Evolutionary conservation across 441 rosid genomes (phyloP).

Genomic region (Viola pubescens): DNA sequence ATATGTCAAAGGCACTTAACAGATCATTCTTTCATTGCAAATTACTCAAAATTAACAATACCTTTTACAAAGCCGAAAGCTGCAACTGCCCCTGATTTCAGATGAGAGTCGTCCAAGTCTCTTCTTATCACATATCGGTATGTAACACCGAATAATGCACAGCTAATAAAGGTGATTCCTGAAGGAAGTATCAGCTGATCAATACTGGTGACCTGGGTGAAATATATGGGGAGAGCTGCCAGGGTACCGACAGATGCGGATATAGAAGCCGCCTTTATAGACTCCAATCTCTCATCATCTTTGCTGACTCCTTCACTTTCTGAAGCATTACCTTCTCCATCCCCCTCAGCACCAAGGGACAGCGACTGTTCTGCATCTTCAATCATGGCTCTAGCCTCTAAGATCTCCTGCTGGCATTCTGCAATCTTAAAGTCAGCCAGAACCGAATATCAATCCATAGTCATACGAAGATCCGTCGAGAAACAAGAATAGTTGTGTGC

Average conservation of each 20-base stretch:
- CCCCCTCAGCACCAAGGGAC: conserved; percentile 18
- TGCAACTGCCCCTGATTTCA: conserved; percentile 67
- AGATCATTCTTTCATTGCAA: background rate
- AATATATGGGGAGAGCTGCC: conserved; percentile 54
- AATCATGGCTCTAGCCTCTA: conserved; percentile 65
- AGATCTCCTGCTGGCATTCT: conserved; percentile 67
- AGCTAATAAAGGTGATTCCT: conserved; percentile 56
- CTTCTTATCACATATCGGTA: conserved; percentile 69
- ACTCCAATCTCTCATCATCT: conserved; percentile 70
- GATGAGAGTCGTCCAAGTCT: conserved; percentile 68
- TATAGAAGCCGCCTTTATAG: conserved; percentile 59
- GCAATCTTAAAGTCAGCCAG: conserved; percentile 46
- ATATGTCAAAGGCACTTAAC: background rate
- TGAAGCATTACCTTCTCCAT: conserved; percentile 15
- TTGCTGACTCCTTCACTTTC: conserved; percentile 25
- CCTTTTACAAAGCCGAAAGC: conserved; percentile 85
- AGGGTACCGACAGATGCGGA: conserved; percentile 71
- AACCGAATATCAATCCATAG: background rate
- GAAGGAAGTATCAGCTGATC: conserved; percentile 54
- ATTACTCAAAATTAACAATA: conserved; percentile 16
- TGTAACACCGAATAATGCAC: conserved; percentile 83
- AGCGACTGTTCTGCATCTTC: conserved; percentile 68
- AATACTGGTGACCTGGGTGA: conserved; percentile 40
- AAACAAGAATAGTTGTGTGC: background rate
- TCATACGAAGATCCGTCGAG: background rate